Evolutionary conservation across 805 yeast genomes (phyloP), one percentile per base, ranked within the genome.

Genomic region (Sungouiella thailandica): DNA sequence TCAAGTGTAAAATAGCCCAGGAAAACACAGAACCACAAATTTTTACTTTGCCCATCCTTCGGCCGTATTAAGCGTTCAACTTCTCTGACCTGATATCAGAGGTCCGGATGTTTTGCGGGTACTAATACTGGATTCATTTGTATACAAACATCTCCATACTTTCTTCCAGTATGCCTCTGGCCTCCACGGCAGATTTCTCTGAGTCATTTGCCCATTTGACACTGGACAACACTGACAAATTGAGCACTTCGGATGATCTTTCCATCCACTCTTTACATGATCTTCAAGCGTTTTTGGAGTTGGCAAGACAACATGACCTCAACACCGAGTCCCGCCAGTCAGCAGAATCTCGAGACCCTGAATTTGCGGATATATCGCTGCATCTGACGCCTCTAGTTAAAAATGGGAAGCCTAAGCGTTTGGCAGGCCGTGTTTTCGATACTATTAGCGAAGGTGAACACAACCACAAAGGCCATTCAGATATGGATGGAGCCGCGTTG

Each of bases 151-250:
- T n/a, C n/a, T n/a, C n/a, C n/a, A n/a, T n/a, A n/a, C n/a, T n/a
- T n/a, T n/a, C n/a, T n/a, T n/a, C n/a, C n/a, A n/a, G n/a, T 16
- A 33, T 37, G 43, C 34, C 39, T 15, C 22, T 34, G 11, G 32
- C 34, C 14, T 26, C 32, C 29, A 33, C 30, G 5, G 39, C 35
- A 30, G 44, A 45, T 26, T 11, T 52, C 27, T 45, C 61, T 8
- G 63, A 60, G 41, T 57, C 64, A 16, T 59, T 51, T 36, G 37
- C 47, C 34, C 57, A 57, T 37, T 44, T 57, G 13, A 48, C 60
- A 11, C 51, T 47, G 35, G 59, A 55, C 30, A 43, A 45, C 15
- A 45, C 46, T 10, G 42, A 38, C 23, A 43, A 34, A 5, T 17
- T 47, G 4, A 41, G 42, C 31, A 32, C 43, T 18, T 29, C 29